Evolutionary conservation across 1,139 yeast species (phyloP).

Genomic region (Suhomyces kunorum): DNA sequence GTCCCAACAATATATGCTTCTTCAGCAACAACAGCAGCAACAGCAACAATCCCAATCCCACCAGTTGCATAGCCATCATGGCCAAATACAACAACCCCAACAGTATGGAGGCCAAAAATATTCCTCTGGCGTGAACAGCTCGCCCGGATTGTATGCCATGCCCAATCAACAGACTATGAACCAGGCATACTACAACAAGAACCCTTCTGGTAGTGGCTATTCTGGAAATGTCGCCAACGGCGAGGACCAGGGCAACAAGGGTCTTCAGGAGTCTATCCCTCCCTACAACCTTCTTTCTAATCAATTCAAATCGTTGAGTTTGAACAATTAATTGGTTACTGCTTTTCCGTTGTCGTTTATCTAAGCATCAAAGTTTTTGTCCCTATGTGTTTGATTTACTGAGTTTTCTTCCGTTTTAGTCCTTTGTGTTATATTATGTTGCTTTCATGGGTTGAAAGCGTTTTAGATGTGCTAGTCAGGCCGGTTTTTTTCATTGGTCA

Average conservation of each 20-base stretch:
- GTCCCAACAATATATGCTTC: constrained; percentile 24
- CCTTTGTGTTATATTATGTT: constrained; percentile 6
- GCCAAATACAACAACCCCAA: constrained; percentile 16
- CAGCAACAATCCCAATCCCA: constrained; percentile 16
- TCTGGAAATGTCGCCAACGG: constrained; percentile 13
- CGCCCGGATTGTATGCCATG: constrained; percentile 31
- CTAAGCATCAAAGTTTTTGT: constrained; percentile 6
- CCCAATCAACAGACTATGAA: constrained; percentile 17
- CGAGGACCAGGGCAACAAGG: constrained; percentile 5
- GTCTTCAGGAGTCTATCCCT: constrained; percentile 15
- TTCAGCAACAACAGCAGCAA: constrained; percentile 23
- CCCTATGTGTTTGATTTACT: constrained; percentile 7
- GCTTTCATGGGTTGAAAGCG: constrained; percentile 5
- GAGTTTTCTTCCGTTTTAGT: constrained; percentile 3
- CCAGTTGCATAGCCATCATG: constrained; percentile 16
- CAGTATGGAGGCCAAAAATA: constrained; percentile 20
- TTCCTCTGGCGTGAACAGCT: constrained; percentile 25
- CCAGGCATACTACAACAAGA: constrained; percentile 13
- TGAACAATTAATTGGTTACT: constrained; percentile 21
- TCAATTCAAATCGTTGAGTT: constrained; percentile 41
- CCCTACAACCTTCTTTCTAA: constrained; percentile 24
- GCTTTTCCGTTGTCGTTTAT: background rate
- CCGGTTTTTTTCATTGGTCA: constrained; percentile 1
- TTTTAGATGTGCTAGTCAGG: constrained; percentile 2
- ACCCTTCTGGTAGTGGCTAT: constrained; percentile 14